Evolutionary conservation across 768 basidiomycete genomes (phyloP).

Genomic region (Clitopilus hobsonii): DNA sequence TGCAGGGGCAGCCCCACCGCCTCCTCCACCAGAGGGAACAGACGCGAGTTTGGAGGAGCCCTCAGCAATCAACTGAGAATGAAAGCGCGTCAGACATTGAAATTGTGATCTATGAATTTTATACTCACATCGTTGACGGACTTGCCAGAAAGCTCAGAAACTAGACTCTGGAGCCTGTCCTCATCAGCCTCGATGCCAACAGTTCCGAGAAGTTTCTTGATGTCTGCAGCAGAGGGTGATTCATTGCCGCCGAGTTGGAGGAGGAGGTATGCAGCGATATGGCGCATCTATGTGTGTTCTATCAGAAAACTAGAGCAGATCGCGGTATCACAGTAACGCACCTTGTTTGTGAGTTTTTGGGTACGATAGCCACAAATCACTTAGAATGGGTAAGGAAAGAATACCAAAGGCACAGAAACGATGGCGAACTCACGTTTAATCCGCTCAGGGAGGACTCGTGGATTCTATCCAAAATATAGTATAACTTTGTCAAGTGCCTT

Average conservation of each 20-base stretch:
- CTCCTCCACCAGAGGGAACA: constrained; percentile 92
- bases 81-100: constrained; percentile 7
- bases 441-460: constrained; percentile 88
- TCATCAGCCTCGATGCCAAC: constrained; percentile 91
- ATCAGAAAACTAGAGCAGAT: not conserved
- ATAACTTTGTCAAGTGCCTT: not conserved
- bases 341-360: constrained; percentile 36
- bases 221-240: constrained; percentile 78
- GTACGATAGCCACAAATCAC: constrained; percentile 93
- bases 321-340: constrained; percentile 17
- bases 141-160: constrained; percentile 91
- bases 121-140: constrained; percentile 71
- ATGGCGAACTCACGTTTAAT: constrained; percentile 69
- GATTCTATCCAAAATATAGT: constrained; percentile 69
- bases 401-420: not conserved
- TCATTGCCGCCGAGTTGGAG: constrained; percentile 93
- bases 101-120: constrained; percentile 9
- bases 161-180: constrained; percentile 71
- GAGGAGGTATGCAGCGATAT: constrained; percentile 95
- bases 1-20: constrained; percentile 48
- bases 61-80: constrained; percentile 79
- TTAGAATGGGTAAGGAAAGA: constrained; percentile 15
- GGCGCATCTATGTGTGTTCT: constrained; percentile 60
- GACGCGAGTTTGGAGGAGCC: constrained; percentile 93
- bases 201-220: constrained; percentile 80